Base-by-base conservation (phyloP, 768 basidiomycete species). In the Termitomyces sp. region DNA sequence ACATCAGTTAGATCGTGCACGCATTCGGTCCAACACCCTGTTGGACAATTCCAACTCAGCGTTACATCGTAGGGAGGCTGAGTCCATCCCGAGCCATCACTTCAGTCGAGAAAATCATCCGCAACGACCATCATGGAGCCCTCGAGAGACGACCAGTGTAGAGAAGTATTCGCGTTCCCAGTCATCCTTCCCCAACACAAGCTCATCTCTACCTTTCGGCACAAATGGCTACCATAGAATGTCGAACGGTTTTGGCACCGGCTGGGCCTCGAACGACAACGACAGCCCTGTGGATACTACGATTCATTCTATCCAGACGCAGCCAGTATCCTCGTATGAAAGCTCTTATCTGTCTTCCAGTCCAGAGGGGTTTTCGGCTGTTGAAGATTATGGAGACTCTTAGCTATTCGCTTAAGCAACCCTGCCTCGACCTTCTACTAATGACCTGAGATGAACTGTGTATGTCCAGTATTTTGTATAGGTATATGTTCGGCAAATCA, bases 381-480 rank as follows among this genome's bases (percentile, higher is more conserved):
- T 73, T 45, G 74, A 75, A 43, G 76, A 78, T 51, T 78, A 70
- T 60, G 70, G 66, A 19, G 74, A 77, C 34, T 64, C 73, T 57
- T 77, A 68, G 62, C 58, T 38, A 21, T 22, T 43, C 15, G 22
- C 41, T 0, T 5, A 52, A 24, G 15, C 24, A 40, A 28, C 12
- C 19, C 38, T 5, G 38, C n/a, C 28, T 46, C 24, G n/a, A 50
- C n/a, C 22, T 37, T 52, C 34, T 24, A n/a, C 34, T n/a, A 28
- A 56, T 11, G 55, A 45, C 44, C 45, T 47, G 49, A 40, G 24
- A 56, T 43, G 45, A 56, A 14, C 37, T 51, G 21, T 19, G 24
- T 45, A 35, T 48, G 45, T 50, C 38, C 48, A 43, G 14, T 44
- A 52, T 44, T 8, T 43, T 42, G 41, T 43, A 34, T 43, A 52